These are phyloP conservation scores for Trifolium dubium DNA, from an alignment of 306 rosid genomes.

Conservation along the genomic window DNA sequence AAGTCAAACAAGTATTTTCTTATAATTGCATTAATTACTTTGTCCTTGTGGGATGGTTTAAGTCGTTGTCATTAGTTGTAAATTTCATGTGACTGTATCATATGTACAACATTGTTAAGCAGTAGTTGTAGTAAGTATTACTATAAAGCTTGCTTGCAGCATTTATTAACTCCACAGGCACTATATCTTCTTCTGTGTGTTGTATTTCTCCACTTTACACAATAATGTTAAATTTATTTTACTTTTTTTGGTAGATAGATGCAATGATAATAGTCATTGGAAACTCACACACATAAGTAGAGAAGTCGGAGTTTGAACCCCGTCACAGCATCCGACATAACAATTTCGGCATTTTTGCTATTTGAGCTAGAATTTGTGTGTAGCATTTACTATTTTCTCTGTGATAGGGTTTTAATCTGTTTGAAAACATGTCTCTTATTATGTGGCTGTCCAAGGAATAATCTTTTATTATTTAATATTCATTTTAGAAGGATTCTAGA, in stretches of 20 bases:
- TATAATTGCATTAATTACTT: background rate
- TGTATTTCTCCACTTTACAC: background rate
- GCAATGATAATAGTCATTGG: too few relatives aligned
- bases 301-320: too few relatives aligned
- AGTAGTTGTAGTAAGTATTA: background rate
- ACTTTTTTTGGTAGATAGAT: background rate
- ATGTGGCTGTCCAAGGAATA: background rate
- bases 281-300: too few relatives aligned
- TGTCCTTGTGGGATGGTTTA: slow-evolving; percentile 6
- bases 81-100: background rate
- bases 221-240: background rate
- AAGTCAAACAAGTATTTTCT: background rate
- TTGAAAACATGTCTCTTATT: too few relatives aligned
- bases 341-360: too few relatives aligned
- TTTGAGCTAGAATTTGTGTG: too few relatives aligned
- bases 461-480: background rate
- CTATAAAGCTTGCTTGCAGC: background rate
- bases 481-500: background rate
- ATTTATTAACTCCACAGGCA: background rate
- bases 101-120: background rate
- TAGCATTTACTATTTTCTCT: background rate
- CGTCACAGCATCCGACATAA: too few relatives aligned
- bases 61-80: slow-evolving; percentile 7
- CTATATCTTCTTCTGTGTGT: background rate
- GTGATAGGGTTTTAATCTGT: background rate